These are phyloP conservation scores for Cryptococcus hybrid DNA, from an alignment of 1,284 basidiomycete genomes.

Conservation along the genomic window DNA sequence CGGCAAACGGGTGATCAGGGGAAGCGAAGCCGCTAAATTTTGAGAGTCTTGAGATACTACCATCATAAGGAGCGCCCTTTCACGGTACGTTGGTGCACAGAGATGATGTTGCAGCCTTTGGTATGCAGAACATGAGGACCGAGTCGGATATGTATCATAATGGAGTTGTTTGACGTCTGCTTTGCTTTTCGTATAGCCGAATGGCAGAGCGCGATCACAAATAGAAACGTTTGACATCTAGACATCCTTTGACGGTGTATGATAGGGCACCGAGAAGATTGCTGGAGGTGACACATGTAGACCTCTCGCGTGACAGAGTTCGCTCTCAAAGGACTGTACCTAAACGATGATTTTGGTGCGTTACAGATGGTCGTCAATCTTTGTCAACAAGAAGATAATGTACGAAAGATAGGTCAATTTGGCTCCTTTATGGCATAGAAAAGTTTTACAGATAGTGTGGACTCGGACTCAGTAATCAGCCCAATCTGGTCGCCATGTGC, in stretches of 20 bases:
- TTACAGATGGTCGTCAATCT: neutral
- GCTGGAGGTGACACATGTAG: neutral
- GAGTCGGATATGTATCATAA: neutral
- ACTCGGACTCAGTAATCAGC: constrained; percentile 9
- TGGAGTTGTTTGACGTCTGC: neutral
- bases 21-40: too few species aligned
- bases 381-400: neutral
- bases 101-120: neutral
- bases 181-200: too few species aligned
- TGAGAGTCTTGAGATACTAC: too few species aligned
- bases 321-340: neutral
- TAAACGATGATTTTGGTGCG: neutral
- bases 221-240: too few species aligned
- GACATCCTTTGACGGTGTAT: too few species aligned
- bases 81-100: neutral
- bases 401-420: too few species aligned
- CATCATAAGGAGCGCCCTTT: too few species aligned
- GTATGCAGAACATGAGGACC: neutral
- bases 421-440: neutral
- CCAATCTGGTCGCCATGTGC: constrained; percentile 31
- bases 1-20: neutral
- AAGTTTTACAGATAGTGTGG: neutral
- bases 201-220: too few species aligned
- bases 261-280: too few species aligned
- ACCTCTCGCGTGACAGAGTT: neutral